phyloP scores from a whole-genome alignment of 2,329 filamentous ascomycete genomes.

The Hypoxylon rubiginosum region DNA sequence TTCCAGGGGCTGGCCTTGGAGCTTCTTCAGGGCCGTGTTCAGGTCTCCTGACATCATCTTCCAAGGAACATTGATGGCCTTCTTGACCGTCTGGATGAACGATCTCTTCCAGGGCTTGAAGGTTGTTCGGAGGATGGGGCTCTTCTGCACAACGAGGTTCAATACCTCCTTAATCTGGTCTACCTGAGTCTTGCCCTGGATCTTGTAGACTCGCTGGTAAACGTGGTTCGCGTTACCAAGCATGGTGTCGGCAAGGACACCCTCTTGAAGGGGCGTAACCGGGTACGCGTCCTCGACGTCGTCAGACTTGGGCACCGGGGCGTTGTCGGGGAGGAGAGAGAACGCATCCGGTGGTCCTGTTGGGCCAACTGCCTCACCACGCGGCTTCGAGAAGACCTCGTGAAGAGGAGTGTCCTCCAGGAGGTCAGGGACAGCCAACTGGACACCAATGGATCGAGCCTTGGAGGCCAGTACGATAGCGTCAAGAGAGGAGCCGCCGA shows the following conservation, averaged over 20 bases:
- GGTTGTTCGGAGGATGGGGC: conserved; percentile 14
- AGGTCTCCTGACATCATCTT: conserved; percentile 10
- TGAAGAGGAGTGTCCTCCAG: conserved; percentile 2
- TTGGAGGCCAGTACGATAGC: conserved; percentile 31
- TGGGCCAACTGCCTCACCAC: neutral
- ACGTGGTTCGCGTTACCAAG: conserved; percentile 12
- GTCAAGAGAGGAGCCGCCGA: conserved; percentile 41
- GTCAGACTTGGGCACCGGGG: neutral
- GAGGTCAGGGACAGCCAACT: conserved; percentile 6
- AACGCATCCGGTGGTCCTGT: neutral
- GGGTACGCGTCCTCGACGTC: conserved; percentile 12
- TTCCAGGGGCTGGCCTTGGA: conserved; percentile 2
- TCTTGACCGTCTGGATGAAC: conserved; percentile 21
- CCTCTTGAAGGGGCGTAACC: conserved; percentile 8
- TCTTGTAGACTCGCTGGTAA: conserved; percentile 8
- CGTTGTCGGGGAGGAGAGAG: neutral
- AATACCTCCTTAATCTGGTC: conserved; percentile 9
- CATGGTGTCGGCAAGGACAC: conserved; percentile 8
- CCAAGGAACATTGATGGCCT: conserved; percentile 17
- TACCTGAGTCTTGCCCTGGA: neutral
- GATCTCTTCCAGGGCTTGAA: conserved; percentile 26
- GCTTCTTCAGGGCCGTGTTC: conserved; percentile 16
- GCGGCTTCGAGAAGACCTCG: conserved; percentile 3
- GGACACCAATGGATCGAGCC: neutral
- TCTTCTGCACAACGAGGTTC: conserved; percentile 7